These are phyloP conservation scores for Hyaloperonospora brassicae DNA, from an alignment of 352 stramenopile genomes.

Conservation along the genomic window DNA sequence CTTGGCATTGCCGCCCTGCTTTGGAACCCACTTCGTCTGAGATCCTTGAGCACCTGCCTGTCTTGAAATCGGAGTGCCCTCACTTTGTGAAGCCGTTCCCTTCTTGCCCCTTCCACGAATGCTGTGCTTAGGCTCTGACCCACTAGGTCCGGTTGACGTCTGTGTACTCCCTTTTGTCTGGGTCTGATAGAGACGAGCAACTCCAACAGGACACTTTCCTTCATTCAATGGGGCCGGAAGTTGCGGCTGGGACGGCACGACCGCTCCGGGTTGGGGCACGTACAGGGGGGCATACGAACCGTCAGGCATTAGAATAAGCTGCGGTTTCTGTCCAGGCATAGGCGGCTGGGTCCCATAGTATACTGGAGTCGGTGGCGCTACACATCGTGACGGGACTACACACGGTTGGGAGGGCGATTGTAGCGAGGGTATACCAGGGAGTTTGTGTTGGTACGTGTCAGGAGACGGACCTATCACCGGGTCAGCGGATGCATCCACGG, in stretches of 20 bases:
- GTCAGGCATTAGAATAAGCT: constrained; percentile 28
- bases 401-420: constrained; percentile 26
- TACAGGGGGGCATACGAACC: constrained; percentile 31
- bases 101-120: constrained; percentile 19
- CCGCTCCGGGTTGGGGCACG: constrained; percentile 8
- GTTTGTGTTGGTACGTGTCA: constrained; percentile 33
- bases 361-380: constrained; percentile 9
- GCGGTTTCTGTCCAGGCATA: constrained; percentile 20
- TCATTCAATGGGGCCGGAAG: constrained; percentile 14
- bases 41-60: constrained; percentile 3
- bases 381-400: constrained; percentile 14
- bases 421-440: constrained; percentile 14
- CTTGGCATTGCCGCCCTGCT: constrained; percentile 18
- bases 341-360: constrained; percentile 21
- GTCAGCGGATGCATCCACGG: constrained; percentile 11
- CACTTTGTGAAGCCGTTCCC: constrained; percentile 3
- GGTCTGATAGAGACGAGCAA: constrained; percentile 8
- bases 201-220: constrained; percentile 27
- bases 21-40: constrained; percentile 32
- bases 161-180: constrained; percentile 10
- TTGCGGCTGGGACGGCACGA: constrained; percentile 10
- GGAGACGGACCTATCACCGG: constrained; percentile 44
- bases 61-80: constrained; percentile 2
- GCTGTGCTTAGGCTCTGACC: constrained; percentile 17
- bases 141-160: constrained; percentile 5